Evolutionary conservation across 2,329 filamentous ascomycete genomes (phyloP).

Genomic region (Beauveria medogensis): DNA sequence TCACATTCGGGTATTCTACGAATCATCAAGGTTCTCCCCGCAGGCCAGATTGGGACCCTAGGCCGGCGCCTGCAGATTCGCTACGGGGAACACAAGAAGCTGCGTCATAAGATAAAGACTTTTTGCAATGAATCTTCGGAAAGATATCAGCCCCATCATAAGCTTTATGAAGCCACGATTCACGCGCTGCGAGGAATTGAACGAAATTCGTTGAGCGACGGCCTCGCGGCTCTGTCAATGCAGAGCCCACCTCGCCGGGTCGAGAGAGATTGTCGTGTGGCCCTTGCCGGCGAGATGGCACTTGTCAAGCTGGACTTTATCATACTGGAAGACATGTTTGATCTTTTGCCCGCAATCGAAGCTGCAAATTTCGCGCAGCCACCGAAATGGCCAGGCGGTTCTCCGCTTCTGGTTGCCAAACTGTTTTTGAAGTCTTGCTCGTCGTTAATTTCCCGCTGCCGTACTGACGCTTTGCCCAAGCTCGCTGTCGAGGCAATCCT

Average conservation of each 20-base stretch:
- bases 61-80: neutral
- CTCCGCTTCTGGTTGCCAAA: neutral
- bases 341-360: neutral
- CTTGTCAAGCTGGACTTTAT: slow-evolving; percentile 3
- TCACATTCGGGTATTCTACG: neutral
- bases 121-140: neutral
- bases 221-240: neutral
- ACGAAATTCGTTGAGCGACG: neutral
- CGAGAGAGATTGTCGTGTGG: slow-evolving; percentile 9
- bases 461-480: neutral
- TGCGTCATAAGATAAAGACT: neutral
- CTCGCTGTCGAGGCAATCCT: neutral
- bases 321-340: neutral
- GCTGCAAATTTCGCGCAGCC: neutral
- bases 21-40: neutral
- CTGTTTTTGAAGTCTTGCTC: neutral
- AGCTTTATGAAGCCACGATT: slow-evolving; percentile 26
- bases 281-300: slow-evolving; percentile 3
- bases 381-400: neutral
- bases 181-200: neutral
- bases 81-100: neutral
- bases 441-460: neutral
- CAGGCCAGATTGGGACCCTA: neutral
- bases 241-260: neutral
- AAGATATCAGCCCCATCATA: neutral